Evolutionary conservation across 2,329 filamentous ascomycete genomes (phyloP), one percentile per base, ranked within the genome.

Genomic region (Fusarium phyllophilum): DNA sequence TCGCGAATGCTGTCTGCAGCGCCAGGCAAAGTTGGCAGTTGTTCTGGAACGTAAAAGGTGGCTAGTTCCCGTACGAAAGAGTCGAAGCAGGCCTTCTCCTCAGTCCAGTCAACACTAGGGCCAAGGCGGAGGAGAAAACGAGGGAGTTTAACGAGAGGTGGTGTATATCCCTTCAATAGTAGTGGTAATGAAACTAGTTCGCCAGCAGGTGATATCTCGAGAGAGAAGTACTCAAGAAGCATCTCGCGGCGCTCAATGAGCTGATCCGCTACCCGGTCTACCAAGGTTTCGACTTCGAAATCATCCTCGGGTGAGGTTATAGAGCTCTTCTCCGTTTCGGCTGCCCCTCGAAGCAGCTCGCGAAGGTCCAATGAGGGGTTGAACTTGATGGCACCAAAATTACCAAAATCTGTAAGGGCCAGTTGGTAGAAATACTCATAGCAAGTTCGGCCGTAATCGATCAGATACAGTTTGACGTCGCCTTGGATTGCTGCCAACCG

Each of bases 391-490:
- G 87, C 83, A 6, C 96, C 96, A 78, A 97, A 98, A 80, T 99
- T 99, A 4, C 93, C 94, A 83, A 99, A 99, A 79, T 99, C 95
- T 0, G 95, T 97, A 41, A 99, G 88, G 0, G 95, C 96, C 26
- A 98, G 85, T 83, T 99, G 96, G 84, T 99, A 99, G 81, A 98
- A 97, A 81, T 96, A 97, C 77, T 98, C 96, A 70, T 91, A 93
- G 81, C 91, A 93, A 3, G 93, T 85, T 80, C 96, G 91, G 17
- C 95, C 96, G 79, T 99, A 99, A 82, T 99, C 96, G 59, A 99
- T 88, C 29, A 99, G 89, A 81, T 93, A 98, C 13, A 99, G 88
- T 80, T 95, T 97, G 14, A 98, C 93, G 20, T 96, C 96, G 41
- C 94, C 92, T 83, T 99, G 96, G 42, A 99, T 93, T 22, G 96